These are phyloP conservation scores for Penicillium silybi DNA, from an alignment of 495 filamentous ascomycete species.

Conservation along the genomic window DNA sequence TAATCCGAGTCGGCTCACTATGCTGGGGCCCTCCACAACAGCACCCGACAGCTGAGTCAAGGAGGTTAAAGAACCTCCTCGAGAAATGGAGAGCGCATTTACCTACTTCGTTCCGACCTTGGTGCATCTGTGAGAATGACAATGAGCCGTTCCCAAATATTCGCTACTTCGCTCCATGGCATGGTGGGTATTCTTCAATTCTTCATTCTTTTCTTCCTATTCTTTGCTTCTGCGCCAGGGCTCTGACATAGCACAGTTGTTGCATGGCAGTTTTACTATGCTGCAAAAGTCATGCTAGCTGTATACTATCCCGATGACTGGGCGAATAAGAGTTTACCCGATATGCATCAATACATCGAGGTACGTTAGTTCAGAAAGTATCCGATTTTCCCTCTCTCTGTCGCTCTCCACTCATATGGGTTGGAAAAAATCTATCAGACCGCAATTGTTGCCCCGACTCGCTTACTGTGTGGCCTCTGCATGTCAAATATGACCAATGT, in stretches of 20 bases:
- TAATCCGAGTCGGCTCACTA: background rate
- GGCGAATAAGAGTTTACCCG: too few species aligned
- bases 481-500: background rate
- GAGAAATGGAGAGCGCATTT: background rate
- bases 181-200: too few species aligned
- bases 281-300: background rate
- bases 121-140: background rate
- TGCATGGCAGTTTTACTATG: background rate
- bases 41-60: background rate
- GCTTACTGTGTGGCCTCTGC: background rate
- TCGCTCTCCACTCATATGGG: too few species aligned
- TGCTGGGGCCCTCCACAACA: background rate
- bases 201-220: too few species aligned
- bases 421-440: too few species aligned
- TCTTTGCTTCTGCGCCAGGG: too few species aligned
- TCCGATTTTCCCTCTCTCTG: background rate
- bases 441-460: background rate
- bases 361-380: background rate
- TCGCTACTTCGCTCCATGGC: background rate
- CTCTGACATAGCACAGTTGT: too few species aligned
- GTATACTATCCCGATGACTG: too few species aligned
- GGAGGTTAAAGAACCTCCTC: background rate
- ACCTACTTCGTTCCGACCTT: background rate
- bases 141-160: background rate
- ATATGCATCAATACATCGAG: too few species aligned